Evolutionary conservation across 129 eudicot genomes (phyloP).

Genomic region (Helichrysum umbraculigerum): DNA sequence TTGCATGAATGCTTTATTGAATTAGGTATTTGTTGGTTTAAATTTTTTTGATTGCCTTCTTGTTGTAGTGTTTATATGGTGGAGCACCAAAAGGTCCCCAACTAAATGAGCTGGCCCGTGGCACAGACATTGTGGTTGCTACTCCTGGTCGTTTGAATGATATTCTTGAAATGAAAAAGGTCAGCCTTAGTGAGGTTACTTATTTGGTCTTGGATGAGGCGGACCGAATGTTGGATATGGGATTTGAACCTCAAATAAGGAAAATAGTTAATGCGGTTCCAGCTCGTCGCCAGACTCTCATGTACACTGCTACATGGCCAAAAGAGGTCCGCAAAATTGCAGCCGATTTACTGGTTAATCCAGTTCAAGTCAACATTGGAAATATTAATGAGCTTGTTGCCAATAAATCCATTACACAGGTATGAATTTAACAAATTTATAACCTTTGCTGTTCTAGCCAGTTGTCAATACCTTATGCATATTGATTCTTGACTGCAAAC

Average conservation of each 20-base stretch:
- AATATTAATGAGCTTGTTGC: slow-evolving; percentile 94
- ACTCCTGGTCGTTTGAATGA: slow-evolving; percentile 99
- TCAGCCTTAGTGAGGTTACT: slow-evolving; percentile 84
- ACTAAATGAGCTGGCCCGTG: slow-evolving; percentile 69
- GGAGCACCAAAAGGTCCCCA: slow-evolving; percentile 99
- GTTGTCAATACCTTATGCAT: background rate
- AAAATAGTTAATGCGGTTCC: slow-evolving; percentile 86
- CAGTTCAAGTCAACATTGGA: slow-evolving; percentile 95
- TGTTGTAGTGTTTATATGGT: slow-evolving; percentile 85
- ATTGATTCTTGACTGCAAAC: background rate
- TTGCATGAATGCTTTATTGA: background rate
- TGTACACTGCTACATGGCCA: slow-evolving; percentile 99
- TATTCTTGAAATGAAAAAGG: slow-evolving; percentile 82
- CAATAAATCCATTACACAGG: slow-evolving; percentile 95
- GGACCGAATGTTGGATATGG: slow-evolving; percentile 99
- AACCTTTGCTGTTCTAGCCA: background rate
- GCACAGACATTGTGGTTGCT: slow-evolving; percentile 90
- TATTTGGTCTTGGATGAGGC: slow-evolving; percentile 96
- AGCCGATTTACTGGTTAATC: slow-evolving; percentile 75
- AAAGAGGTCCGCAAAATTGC: slow-evolving; percentile 99
- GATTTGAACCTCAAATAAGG: slow-evolving; percentile 96
- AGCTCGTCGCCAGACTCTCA: slow-evolving; percentile 84
- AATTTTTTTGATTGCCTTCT: slow-evolving; percentile 1
- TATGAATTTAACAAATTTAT: slow-evolving; percentile 12
- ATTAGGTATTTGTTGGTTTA: slow-evolving; percentile 6